Evolutionary conservation across 768 basidiomycete genomes (phyloP), one percentile per base, ranked within the genome.

Genomic region (Boletus bicolor): DNA sequence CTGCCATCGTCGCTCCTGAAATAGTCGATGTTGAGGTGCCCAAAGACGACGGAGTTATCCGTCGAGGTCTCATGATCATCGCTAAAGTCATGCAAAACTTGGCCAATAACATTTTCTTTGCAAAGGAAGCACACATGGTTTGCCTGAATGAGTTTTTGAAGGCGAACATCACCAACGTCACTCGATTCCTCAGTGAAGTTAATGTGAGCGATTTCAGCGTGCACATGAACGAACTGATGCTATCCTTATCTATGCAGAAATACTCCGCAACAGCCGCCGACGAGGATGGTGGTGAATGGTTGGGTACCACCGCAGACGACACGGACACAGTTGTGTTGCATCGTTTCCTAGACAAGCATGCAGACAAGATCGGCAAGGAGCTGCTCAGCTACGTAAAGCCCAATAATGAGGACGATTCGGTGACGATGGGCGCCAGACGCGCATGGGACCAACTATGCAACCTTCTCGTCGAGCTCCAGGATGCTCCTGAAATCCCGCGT

Each of bases 21-120:
- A 83, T 76, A 10, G 83, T 97, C 17, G 95, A 97, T 63, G 76
- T 97, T 38, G 87, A 91, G 57, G 65, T 92, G 0, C 88, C 90
- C 0, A 78, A 79, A 56, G 87, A 86, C 37, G 77, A 80, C 37
- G 63, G 65, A 5, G 76, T 80, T 30, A 78, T 90, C 50, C 86
- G 90, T 17, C 84, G 89, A 41, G 93, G 91, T 17, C 76, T 96
- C 14, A 86, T 91, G 79, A 76, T 90, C 45, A 87, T 97, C 59
- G 90, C 92, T 43, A 97, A 95, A 74, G 85, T 95, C 54, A 86
- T 97, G 44, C 93, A 96, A 71, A 94, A 92, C 65, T 73, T 97
- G 32, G 93, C 93, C 19, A 98, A 97, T 73, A 96, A 97, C 62
- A 87, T 95, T 47, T 85, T 91, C 65, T 96, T 96, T 62, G 91